Percentiles rank a stretch among this genome's conserved stretches.
These are phyloP conservation scores for Starmerella potacharoeniae DNA, from an alignment of 805 yeast species.

Conservation along the genomic window DNA sequence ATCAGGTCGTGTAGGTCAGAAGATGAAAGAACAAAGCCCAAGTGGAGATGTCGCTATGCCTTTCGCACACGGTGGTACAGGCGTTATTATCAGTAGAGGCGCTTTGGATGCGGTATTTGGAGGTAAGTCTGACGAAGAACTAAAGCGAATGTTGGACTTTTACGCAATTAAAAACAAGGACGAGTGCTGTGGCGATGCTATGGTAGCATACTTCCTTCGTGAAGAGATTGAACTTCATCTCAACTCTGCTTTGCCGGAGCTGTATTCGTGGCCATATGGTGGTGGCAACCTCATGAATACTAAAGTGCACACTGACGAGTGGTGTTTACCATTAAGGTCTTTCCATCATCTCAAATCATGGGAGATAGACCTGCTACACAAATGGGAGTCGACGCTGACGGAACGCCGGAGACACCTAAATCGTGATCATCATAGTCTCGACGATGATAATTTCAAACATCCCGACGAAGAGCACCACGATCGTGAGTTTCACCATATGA, in stretches of 20 bases:
- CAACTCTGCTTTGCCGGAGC: slow-evolving; percentile 4
- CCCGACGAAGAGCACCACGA: neutral
- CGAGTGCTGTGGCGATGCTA: slow-evolving; percentile 30
- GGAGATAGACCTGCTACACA: slow-evolving; percentile 11
- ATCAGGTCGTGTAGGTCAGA: neutral
- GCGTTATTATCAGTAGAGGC: slow-evolving; percentile 27
- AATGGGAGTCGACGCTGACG: neutral
- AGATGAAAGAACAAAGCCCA: neutral
- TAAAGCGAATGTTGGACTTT: slow-evolving; percentile 10
- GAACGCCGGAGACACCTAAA: neutral
- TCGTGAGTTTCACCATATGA: neutral
- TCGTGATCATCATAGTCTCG: neutral
- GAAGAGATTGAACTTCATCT: slow-evolving; percentile 15
- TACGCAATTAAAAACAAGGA: slow-evolving; percentile 20
- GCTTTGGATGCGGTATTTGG: slow-evolving; percentile 24
- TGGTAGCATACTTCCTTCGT: slow-evolving; percentile 24
- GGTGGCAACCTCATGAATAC: neutral
- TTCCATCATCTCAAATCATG: slow-evolving; percentile 7
- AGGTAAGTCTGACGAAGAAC: slow-evolving; percentile 3
- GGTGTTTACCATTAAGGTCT: slow-evolving; percentile 10
- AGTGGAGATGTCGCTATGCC: neutral
- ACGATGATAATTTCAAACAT: neutral
- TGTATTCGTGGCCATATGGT: slow-evolving; percentile 1
- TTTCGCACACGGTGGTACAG: slow-evolving; percentile 33
- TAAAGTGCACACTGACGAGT: neutral